Base-by-base conservation (phyloP, 2,329 filamentous ascomycete species). In the Botrytis aclada region DNA sequence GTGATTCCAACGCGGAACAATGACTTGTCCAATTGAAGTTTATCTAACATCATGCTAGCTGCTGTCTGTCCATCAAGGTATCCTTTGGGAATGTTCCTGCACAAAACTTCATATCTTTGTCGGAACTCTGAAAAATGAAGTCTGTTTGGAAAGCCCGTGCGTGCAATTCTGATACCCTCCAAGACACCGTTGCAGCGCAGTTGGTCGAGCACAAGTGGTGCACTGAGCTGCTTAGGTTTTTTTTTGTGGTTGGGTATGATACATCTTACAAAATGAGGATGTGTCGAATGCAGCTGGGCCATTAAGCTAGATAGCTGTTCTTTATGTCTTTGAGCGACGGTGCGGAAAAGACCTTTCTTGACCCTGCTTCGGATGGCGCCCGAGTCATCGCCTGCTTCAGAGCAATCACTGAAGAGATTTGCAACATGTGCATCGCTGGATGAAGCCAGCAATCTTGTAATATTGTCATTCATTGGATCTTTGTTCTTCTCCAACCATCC, bases 401-500 rank as follows among this genome's bases (percentile, higher is more conserved):
- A 92, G 79, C 95, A 99, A 82, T 99, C 97, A 8, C 88, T 86
- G 81, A 99, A 99, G 0, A 99, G 86, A 56, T 87, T 88, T 2
- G 94, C 93, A 74, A 98, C 87, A 80, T 99, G 95, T 75, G 88
- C 89, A 80, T 98, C 91, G 3, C 87, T 89, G 1, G 97, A 99
- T 22, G 88, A 86, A 54, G 95, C 93, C 51, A 99, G 87, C 12
- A 99, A 87, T 34, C 94, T 89, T 0, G 97, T 99, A 75, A 99
- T 88, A 75, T 98, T 99, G 86, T 99, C 97, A 79, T 98, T 98
- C 63, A 99, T 83, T 1, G 96, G 97, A 79, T 99, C 96, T 82
- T 99, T 99, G 86, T 99, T 99, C 87, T 98, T 99, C 82, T 98
- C 95, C 47, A 99, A 85, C 96, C 96, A 99, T 73, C 93, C 93